phyloP scores from a whole-genome alignment of 2,329 filamentous ascomycete genomes.

The Ophioceras dolichostomum region DNA sequence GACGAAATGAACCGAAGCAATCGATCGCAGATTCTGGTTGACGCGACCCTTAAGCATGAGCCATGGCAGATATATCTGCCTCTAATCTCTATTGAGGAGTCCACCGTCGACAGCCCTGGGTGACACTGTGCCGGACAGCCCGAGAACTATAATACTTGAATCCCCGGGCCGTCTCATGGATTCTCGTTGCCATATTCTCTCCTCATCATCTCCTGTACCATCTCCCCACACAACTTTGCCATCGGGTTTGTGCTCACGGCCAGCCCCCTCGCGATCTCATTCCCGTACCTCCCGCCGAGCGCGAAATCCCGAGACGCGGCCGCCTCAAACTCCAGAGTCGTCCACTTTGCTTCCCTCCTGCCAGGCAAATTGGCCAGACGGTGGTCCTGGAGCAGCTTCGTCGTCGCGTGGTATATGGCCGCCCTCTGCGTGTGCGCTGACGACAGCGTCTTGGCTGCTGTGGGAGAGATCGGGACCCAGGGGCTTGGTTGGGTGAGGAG shows the following conservation, averaged over 20 bases:
- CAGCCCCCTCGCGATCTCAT: constrained; percentile 50
- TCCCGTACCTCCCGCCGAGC: constrained; percentile 52
- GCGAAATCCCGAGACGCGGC: constrained; percentile 51
- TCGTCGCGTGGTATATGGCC: constrained; percentile 47
- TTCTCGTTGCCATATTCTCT: constrained; percentile 42
- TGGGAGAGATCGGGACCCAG: constrained; percentile 44
- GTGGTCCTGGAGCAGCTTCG: constrained; percentile 31
- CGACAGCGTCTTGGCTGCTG: constrained; percentile 52
- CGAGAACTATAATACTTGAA: too few species aligned
- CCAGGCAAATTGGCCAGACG: constrained; percentile 22
- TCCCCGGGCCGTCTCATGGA: too few species aligned
- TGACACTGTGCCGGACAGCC: too few species aligned
- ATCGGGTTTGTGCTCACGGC: constrained; percentile 56
- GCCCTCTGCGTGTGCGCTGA: constrained; percentile 62
- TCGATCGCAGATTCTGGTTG: too few species aligned
- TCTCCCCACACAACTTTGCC: constrained; percentile 57
- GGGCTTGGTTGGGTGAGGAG: constrained; percentile 42
- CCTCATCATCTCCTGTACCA: constrained; percentile 57
- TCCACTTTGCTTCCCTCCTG: constrained; percentile 36
- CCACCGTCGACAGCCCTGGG: too few species aligned
- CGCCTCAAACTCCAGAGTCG: constrained; percentile 44
- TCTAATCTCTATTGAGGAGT: too few species aligned
- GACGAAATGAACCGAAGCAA: too few species aligned
- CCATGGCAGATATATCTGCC: too few species aligned
- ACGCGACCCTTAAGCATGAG: too few species aligned